Base-by-base conservation (phyloP, 169 alveolate genomes). In the Plasmodium berghei region DNA sequence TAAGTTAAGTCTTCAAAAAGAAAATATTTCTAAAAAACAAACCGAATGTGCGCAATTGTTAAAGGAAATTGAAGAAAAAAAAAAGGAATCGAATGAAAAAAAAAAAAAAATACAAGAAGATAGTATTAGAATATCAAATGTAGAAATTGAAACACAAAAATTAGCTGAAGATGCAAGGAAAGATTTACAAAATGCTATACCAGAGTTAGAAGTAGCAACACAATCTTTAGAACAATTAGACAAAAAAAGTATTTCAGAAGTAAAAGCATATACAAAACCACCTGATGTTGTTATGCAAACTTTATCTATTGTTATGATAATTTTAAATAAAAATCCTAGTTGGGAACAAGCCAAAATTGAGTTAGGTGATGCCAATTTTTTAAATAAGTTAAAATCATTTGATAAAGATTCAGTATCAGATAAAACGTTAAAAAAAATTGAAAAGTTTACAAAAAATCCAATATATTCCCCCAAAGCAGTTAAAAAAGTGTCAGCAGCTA, bases 161-260 rank as follows among this genome's bases (percentile, higher is more conserved):
- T 92, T 98, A 58, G 98, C 98, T 20, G 99, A 96, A 48, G 99
- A 97, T 87, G 99, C 99, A 48, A 97, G 98, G 55, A 94, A 96
- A 10, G 99, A 98, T 83, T 96, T 98, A 64, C 98, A 97, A 58
- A 97, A 96, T 85, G 99, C 99, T 3, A 96, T 97, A 94, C 99
- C 99, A 9, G 98, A 98, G 9, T 92, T 98, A 70, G 95, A 96
- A 46, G 98, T 97, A 42, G 99, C 99, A 4, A 96, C 97, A 73
- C 98, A 97, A 49, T 98, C 99, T n/a, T 96, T 98, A 45, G 98
- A 97, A 72, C 97, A 96, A 73, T 94, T 98, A 72, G 98, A 98
- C 91, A 98, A 97, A 94, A 97, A 97, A 91, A 93, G 97, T 72
- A 94, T 97, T 61, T 97, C 99, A 64, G 99, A 97, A 86, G 97